Base-by-base conservation (phyloP, 1,139 yeast genomes). In the Hansenula sp. region DNA sequence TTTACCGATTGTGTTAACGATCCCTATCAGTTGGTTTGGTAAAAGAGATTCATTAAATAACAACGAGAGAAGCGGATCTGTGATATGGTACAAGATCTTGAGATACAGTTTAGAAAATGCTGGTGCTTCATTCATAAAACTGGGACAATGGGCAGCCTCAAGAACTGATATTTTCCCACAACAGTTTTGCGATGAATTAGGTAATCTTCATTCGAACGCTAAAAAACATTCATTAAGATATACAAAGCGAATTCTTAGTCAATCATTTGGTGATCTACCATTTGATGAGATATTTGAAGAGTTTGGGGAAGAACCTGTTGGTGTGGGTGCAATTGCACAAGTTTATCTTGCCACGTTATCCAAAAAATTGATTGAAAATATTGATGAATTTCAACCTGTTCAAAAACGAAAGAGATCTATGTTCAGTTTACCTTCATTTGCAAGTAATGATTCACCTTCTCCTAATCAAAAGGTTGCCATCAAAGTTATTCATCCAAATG, bases 101-200 rank as follows among this genome's bases (percentile, higher is more conserved):
- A 73, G 91, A 42, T 69, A 78, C 67, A 71, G 86, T 1, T 80
- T 94, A 49, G 96, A 93, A 61, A 52, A 72, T 27, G 96, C 96
- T 0, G 99, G 99, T 1, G 96, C 99, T 2, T 84, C 96, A 7
- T 93, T 93, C 63, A 88, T 93, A 50, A 93, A 93, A 64, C 74
- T 93, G 50, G 99, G 98, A 4, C 99, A 94, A 70, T 93, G 99
- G 99, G 99, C 99, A 0, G 98, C 98, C 3, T 86, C 96, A n/a
- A 77, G 99, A 66, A 87, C 96, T 0, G 99, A 93, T 64, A 86
- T 93, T 35, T 91, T 93, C 65, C 85, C 96, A 3, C 71, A 70
- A 42, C 88, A 77, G 40, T 67, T 93, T 65, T 93, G 99, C 63
- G 77, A 77, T 21, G 93, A 87, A 58, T 67, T 93, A 57, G 79